A percentile compares a stretch with the other conserved stretches of the same genome.
phyloP scores from a whole-genome alignment of 495 filamentous ascomycete species.

The Penicillium maclennaniae region DNA sequence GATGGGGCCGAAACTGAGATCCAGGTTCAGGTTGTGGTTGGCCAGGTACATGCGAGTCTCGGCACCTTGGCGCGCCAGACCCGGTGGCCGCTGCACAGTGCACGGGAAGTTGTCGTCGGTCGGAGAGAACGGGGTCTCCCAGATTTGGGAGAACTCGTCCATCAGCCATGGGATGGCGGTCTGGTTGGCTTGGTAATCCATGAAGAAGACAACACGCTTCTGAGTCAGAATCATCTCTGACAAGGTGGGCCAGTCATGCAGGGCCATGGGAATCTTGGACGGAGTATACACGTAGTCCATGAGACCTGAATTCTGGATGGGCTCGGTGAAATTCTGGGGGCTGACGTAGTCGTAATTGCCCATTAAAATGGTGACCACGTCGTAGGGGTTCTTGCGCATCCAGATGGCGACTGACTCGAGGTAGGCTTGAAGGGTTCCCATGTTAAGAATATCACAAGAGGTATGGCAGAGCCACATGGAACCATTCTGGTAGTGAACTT shows the following conservation, averaged over 20 bases:
- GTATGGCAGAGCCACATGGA: constrained; percentile 69
- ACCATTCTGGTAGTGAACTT: constrained; percentile 66
- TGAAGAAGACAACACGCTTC: constrained; percentile 61
- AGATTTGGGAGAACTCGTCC: constrained; percentile 63
- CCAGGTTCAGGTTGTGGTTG: constrained; percentile 86
- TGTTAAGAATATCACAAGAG: constrained; percentile 72
- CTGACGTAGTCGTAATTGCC: constrained; percentile 72
- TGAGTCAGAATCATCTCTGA: constrained; percentile 67
- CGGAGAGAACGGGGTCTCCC: constrained; percentile 65
- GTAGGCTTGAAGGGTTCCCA: constrained; percentile 71
- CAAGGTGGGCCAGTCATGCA: constrained; percentile 82
- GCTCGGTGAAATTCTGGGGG: constrained; percentile 55
- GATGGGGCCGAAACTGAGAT: constrained; percentile 57
- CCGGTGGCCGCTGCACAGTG: constrained; percentile 56
- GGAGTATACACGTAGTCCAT: constrained; percentile 68
- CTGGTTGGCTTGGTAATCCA: constrained; percentile 85
- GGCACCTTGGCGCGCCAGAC: constrained; percentile 48
- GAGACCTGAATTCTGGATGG: constrained; percentile 66
- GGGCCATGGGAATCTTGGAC: constrained; percentile 59
- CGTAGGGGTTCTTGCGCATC: constrained; percentile 75
- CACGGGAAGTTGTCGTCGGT: constrained; percentile 58
- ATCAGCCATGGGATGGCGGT: constrained; percentile 63
- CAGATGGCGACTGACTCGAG: constrained; percentile 65
- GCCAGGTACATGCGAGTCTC: constrained; percentile 73
- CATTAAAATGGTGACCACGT: constrained; percentile 86